Percentiles rank a stretch among this genome's conserved stretches.
phyloP scores from a whole-genome alignment of 306 rosid species.

The Trichosanthes truncata region DNA sequence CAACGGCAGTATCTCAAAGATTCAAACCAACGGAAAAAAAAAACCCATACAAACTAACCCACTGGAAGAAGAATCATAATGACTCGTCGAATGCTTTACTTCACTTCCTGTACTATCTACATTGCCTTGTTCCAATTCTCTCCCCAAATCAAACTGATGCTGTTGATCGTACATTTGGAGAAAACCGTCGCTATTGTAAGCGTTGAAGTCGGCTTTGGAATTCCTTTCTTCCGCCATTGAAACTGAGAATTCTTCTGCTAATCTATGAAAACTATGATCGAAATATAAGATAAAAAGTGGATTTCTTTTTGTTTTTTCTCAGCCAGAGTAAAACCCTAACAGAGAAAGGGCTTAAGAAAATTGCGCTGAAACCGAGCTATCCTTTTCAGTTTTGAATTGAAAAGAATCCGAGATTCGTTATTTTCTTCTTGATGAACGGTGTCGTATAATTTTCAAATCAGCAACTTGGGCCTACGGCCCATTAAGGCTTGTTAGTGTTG shows the following conservation, averaged over 20 bases:
- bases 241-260: neutral
- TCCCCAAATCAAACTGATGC: constrained; percentile 12
- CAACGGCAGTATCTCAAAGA: neutral
- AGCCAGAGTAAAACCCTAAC: neutral
- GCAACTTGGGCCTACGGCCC: neutral
- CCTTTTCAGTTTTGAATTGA: neutral
- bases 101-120: constrained; percentile 12
- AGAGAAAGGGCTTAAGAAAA: neutral
- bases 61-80: constrained; percentile 24
- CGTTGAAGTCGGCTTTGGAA: constrained; percentile 9
- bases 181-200: constrained; percentile 16
- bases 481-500: neutral
- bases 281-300: neutral
- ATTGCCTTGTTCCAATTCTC: constrained; percentile 5
- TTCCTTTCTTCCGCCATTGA: constrained; percentile 13
- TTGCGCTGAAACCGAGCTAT: neutral
- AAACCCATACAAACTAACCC: constrained; percentile 33
- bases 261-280: neutral
- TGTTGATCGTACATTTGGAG: neutral
- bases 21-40: neutral
- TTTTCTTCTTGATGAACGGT: neutral
- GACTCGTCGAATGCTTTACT: constrained; percentile 22
- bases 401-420: neutral
- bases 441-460: neutral
- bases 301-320: neutral